Conservation (phyloP, 2,329 filamentous ascomycete species). For the Helminthosporium solani region DNA sequence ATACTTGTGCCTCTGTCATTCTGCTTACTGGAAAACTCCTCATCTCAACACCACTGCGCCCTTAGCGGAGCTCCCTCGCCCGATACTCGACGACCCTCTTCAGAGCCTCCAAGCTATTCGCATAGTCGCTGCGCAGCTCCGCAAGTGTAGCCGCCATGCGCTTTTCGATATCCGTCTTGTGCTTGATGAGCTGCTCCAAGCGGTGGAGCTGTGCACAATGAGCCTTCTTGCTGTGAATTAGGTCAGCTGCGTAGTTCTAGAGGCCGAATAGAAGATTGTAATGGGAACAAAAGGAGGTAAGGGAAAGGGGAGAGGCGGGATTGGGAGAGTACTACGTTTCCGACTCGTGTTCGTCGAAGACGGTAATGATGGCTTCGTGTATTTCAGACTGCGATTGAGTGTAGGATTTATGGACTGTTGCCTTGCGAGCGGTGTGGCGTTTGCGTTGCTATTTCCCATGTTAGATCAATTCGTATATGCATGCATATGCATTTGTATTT, state of each 20-base stretch:
- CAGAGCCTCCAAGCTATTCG: slow-evolving; percentile 25
- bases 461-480: not conserved
- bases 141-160: slow-evolving; percentile 21
- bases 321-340: slow-evolving; percentile 19
- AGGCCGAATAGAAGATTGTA: not conserved
- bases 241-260: slow-evolving; percentile 13
- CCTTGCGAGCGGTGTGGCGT: slow-evolving; percentile 21
- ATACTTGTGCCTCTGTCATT: too few species aligned
- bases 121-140: slow-evolving; percentile 18
- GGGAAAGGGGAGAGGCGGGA: not conserved
- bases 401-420: slow-evolving; percentile 24
- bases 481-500: too few species aligned
- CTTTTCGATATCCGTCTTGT: slow-evolving; percentile 29
- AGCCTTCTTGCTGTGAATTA: too few species aligned
- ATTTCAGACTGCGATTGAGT: slow-evolving; percentile 5
- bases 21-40: too few species aligned
- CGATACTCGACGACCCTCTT: slow-evolving; percentile 19
- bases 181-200: slow-evolving; percentile 23
- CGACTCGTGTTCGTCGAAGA: slow-evolving; percentile 28
- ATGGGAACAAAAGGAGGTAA: not conserved
- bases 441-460: slow-evolving; percentile 26
- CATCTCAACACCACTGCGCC: not conserved
- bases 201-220: slow-evolving; percentile 26
- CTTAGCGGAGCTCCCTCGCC: slow-evolving; percentile 24
- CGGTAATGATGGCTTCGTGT: slow-evolving; percentile 19